phyloP scores from a whole-genome alignment of 805 yeast genomes.

The Candida jianshihensis region DNA sequence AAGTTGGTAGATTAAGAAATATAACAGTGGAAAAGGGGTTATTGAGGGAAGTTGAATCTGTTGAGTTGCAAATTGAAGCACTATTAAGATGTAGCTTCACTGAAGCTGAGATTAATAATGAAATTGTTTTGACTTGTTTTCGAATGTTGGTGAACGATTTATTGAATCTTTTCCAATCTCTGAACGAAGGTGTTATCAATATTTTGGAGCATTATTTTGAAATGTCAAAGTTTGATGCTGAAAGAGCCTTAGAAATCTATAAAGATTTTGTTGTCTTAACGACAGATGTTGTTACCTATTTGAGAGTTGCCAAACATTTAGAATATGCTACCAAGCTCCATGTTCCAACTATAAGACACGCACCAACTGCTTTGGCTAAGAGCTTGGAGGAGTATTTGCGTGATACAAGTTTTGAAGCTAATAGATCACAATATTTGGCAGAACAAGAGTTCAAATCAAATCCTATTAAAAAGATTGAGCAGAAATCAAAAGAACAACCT shows the following conservation, averaged over 20 bases:
- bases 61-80: slow-evolving; percentile 73
- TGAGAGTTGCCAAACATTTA: slow-evolving; percentile 83
- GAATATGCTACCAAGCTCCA: slow-evolving; percentile 82
- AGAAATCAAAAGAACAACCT: slow-evolving; percentile 1
- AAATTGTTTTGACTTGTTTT: slow-evolving; percentile 76
- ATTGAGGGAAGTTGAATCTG: slow-evolving; percentile 77
- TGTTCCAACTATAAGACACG: slow-evolving; percentile 95
- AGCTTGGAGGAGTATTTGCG: slow-evolving; percentile 83
- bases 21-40: slow-evolving; percentile 73
- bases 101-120: slow-evolving; percentile 79
- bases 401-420: slow-evolving; percentile 78
- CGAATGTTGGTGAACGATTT: slow-evolving; percentile 86
- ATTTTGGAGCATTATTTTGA: slow-evolving; percentile 92
- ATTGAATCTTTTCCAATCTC: slow-evolving; percentile 75
- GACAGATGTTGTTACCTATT: slow-evolving; percentile 76
- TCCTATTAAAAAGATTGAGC: not conserved
- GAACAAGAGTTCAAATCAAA: slow-evolving; percentile 43
- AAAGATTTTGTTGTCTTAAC: slow-evolving; percentile 82
- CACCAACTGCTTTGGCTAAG: slow-evolving; percentile 86
- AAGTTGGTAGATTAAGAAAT: slow-evolving; percentile 51
- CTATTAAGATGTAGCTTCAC: slow-evolving; percentile 67
- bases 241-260: slow-evolving; percentile 77
- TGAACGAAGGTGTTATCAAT: slow-evolving; percentile 95
- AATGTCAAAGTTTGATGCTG: slow-evolving; percentile 80
- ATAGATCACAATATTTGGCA: slow-evolving; percentile 68